A percentile compares a stretch with the other conserved stretches of the same genome.
Conservation (phyloP, 2,329 filamentous ascomycete species). For the Phoma sp. region DNA sequence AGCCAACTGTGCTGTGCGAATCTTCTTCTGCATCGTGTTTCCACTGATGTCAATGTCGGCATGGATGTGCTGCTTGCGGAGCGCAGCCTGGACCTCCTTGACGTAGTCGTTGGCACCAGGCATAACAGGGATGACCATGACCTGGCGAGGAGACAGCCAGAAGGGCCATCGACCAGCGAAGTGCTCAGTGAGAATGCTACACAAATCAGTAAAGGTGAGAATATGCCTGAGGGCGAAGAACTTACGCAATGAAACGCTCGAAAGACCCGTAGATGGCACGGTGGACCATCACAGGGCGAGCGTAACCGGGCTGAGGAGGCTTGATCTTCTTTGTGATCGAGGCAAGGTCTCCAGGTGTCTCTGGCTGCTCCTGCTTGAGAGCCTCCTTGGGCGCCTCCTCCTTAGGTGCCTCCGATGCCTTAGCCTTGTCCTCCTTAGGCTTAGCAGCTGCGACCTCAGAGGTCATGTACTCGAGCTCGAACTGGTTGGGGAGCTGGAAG, state of each 20-base stretch:
- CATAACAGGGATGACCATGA: constrained; percentile 80
- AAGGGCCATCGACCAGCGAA: constrained; percentile 90
- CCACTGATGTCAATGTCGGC: constrained; percentile 75
- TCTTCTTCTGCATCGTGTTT: constrained; percentile 90
- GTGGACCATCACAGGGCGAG: constrained; percentile 86
- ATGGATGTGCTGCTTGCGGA: constrained; percentile 73
- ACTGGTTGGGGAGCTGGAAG: constrained; percentile 85
- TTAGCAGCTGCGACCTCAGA: constrained; percentile 64
- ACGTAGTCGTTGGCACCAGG: constrained; percentile 76
- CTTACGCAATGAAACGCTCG: constrained; percentile 68
- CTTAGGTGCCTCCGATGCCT: constrained; percentile 31
- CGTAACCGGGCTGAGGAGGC: constrained; percentile 61
- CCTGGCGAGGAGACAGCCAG: constrained; percentile 85
- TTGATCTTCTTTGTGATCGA: constrained; percentile 34
- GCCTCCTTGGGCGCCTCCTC: constrained; percentile 34
- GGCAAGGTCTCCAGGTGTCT: constrained; percentile 22
- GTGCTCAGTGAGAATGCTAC: constrained; percentile 76
- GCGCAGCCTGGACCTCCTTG: constrained; percentile 71
- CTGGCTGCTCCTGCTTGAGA: constrained; percentile 30
- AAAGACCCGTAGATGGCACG: constrained; percentile 79
- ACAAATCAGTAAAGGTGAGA: not conserved
- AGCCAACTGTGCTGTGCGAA: constrained; percentile 78
- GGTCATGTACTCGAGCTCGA: constrained; percentile 86
- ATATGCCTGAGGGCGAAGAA: not conserved
- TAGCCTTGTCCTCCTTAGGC: constrained; percentile 44